Evolutionary conservation across 306 rosid genomes (phyloP).

Genomic region (Vachellia pachyceras): DNA sequence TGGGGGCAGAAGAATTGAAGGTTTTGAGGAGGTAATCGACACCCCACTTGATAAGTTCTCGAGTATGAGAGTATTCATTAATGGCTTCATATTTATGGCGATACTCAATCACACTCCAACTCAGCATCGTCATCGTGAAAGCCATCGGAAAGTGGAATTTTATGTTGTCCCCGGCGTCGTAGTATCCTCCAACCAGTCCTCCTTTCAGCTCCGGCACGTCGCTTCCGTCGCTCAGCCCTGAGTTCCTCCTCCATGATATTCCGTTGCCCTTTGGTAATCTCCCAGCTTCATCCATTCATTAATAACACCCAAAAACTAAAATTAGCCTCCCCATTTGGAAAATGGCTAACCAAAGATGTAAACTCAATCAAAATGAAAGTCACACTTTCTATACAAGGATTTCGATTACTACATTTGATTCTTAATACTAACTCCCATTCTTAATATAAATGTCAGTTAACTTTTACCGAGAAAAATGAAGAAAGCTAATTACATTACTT

Average conservation of each 20-base stretch:
- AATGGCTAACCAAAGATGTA: too few species aligned
- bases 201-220: slow-evolving; percentile 27
- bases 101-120: slow-evolving; percentile 51
- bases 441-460: too few species aligned
- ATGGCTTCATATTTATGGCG: neutral
- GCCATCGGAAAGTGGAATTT: slow-evolving; percentile 68
- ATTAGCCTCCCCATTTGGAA: neutral
- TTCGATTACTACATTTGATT: too few species aligned
- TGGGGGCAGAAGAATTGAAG: slow-evolving; percentile 66
- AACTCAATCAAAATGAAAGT: too few species aligned
- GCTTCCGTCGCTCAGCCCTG: slow-evolving; percentile 49
- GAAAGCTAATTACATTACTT: too few species aligned
- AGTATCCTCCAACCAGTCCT: slow-evolving; percentile 58
- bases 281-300: slow-evolving; percentile 44
- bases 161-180: slow-evolving; percentile 63
- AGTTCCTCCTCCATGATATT: slow-evolving; percentile 47
- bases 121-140: slow-evolving; percentile 47
- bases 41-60: slow-evolving; percentile 53
- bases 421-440: too few species aligned
- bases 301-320: neutral
- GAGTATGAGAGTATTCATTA: slow-evolving; percentile 37
- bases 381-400: too few species aligned
- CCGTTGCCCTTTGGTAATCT: slow-evolving; percentile 44
- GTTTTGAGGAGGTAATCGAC: slow-evolving; percentile 68
- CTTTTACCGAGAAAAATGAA: too few species aligned